A percentile compares a stretch with the other conserved stretches of the same genome.
Evolutionary conservation across 805 yeast species (phyloP).

Genomic region (Wickerhamiella alocasiicola): DNA sequence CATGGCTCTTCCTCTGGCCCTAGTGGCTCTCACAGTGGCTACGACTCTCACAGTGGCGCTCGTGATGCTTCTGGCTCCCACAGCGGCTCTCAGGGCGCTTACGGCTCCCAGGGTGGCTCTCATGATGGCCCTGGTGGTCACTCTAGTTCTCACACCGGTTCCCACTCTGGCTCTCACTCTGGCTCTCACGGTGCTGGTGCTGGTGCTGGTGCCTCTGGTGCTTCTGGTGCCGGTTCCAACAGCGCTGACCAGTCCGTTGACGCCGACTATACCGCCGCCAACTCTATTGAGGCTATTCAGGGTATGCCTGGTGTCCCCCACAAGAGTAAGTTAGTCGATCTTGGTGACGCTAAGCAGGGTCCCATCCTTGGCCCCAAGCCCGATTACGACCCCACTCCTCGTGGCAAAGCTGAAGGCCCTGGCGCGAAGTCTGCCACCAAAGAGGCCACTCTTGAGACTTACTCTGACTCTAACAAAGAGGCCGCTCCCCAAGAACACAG

Average conservation of each 20-base stretch:
- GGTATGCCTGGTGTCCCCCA: slow-evolving; percentile 22
- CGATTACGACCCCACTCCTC: slow-evolving; percentile 8
- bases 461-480: slow-evolving; percentile 1
- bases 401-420: slow-evolving; percentile 6
- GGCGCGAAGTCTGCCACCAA: slow-evolving; percentile 1
- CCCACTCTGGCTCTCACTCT: slow-evolving; percentile 4
- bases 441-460: slow-evolving; percentile 4
- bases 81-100: too few relatives aligned
- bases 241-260: not conserved
- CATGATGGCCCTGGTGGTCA: too few relatives aligned
- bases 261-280: slow-evolving; percentile 1
- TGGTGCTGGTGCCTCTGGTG: slow-evolving; percentile 4
- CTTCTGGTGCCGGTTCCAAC: not conserved
- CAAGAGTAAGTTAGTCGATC: slow-evolving; percentile 19
- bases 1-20: not conserved
- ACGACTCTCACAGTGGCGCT: slow-evolving; percentile 13
- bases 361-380: slow-evolving; percentile 16
- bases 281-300: slow-evolving; percentile 17
- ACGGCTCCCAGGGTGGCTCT: too few relatives aligned
- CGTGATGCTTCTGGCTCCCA: slow-evolving; percentile 12
- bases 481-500: not conserved
- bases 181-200: not conserved
- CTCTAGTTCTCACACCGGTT: slow-evolving; percentile 16
- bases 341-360: slow-evolving; percentile 21
- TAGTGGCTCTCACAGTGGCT: not conserved